Conservation (phyloP, 495 filamentous ascomycete species). For the Talaromyces proteolyticus region DNA sequence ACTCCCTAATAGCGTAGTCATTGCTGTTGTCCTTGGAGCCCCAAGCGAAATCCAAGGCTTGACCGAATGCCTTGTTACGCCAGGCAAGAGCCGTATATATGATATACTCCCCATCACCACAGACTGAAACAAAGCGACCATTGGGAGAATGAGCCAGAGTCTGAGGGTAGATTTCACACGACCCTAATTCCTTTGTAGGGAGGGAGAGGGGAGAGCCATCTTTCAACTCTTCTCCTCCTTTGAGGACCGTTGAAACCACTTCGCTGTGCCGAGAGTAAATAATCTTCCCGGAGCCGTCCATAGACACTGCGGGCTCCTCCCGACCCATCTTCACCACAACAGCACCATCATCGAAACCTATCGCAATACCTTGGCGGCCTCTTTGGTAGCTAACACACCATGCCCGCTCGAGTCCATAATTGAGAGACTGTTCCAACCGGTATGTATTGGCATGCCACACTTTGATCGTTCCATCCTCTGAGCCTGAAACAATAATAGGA, state of each 20-base stretch:
- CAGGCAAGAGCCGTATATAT: conserved; percentile 97
- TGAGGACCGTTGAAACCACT: conserved; percentile 90
- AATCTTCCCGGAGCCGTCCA: conserved; percentile 93
- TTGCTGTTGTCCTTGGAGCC: conserved; percentile 97
- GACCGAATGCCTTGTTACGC: conserved; percentile 96
- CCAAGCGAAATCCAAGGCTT: conserved; percentile 95
- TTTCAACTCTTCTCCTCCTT: conserved; percentile 81
- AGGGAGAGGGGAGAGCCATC: conserved; percentile 82
- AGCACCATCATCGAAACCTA: conserved; percentile 97
- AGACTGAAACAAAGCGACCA: conserved; percentile 93
- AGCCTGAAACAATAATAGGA: conserved; percentile 97
- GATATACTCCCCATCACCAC: conserved; percentile 96
- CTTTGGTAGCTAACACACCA: conserved; percentile 97
- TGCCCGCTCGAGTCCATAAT: conserved; percentile 89
- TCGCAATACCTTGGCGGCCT: conserved; percentile 86
- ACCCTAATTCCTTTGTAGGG: conserved; percentile 89
- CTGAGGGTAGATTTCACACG: conserved; percentile 94
- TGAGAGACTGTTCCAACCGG: conserved; percentile 88
- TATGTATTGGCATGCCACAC: conserved; percentile 99
- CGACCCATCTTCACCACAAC: conserved; percentile 97
- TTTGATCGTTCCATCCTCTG: conserved; percentile 95
- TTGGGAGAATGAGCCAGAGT: conserved; percentile 94
- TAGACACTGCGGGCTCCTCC: conserved; percentile 95
- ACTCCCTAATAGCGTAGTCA: conserved; percentile 96
- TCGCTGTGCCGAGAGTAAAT: conserved; percentile 94